Evolutionary conservation across 2,329 filamentous ascomycete genomes (phyloP), one percentile per base, ranked within the genome.

Genomic region (Davidsoniella australis): DNA sequence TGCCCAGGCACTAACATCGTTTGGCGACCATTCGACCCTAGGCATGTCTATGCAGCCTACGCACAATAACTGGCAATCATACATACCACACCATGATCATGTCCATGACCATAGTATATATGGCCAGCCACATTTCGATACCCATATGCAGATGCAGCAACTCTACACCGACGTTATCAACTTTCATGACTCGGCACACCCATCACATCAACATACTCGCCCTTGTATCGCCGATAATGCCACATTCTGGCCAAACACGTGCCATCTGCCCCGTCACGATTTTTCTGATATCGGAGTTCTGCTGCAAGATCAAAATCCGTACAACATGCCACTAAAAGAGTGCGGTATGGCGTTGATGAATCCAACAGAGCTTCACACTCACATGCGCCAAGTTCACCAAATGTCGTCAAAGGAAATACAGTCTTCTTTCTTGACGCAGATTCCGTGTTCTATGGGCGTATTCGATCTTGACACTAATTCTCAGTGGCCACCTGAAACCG

Each of bases 1-100:
- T 3, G 61, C 61, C 3, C 59, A 53, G 3, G 57, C 61, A 2
- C 57, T 63, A 36, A 56, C 61, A 5, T 61, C 61, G 8, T 61
- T 63, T 40, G 52, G 52, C 26, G 52, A 52, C 9, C 45, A 53
- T 18, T 41, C 43, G 9, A 24, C 45, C 14, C 5, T 48, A 29
- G n/a, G 10, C 17, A 45, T 52, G 47, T 26, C 41, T 5, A 42
- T 49, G 26, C 23, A 45, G 2, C 33, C 41, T 26, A 45, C 12
- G 16, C 26, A 24, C 14, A 10, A 18, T 17, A 45, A 26, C 16
- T 18, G 33, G 24, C 10, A 33, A 14, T 37, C 20, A 10, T 33
- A 29, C 38, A 20, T 7, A 12, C 10, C 36, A 17, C 43, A 45
- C 8, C 46, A 49, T 29, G 37, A 40, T 17, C 48, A 45, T 36